These are phyloP conservation scores for Chenopodium quinoa DNA, from an alignment of 148 eudicot genomes.

Conservation along the genomic window DNA sequence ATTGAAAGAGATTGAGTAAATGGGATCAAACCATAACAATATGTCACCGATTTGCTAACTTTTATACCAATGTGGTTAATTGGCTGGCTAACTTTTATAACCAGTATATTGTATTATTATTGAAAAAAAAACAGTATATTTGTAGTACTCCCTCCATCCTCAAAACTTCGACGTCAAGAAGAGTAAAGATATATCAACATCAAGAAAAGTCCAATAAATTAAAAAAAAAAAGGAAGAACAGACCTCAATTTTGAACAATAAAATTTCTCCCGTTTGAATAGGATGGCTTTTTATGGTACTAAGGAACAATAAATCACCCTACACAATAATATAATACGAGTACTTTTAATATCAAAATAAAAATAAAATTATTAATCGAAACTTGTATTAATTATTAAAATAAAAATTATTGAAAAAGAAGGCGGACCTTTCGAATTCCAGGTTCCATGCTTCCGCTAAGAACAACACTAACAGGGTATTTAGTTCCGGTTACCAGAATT, in stretches of 20 bases:
- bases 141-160: too few relatives aligned
- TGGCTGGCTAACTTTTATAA: too few relatives aligned
- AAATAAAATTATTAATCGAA: too few relatives aligned
- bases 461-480: constrained; percentile 79
- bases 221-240: background rate
- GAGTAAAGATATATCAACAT: too few relatives aligned
- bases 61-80: too few relatives aligned
- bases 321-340: constrained; percentile 13
- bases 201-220: too few relatives aligned
- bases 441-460: constrained; percentile 93
- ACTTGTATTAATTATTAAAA: too few relatives aligned
- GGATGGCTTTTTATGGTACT: constrained; percentile 57
- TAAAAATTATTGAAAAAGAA: background rate
- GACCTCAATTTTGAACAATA: constrained; percentile 78
- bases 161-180: too few relatives aligned
- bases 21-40: background rate
- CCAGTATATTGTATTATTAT: too few relatives aligned
- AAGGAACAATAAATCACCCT: constrained; percentile 81
- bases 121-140: too few relatives aligned
- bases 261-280: constrained; percentile 76
- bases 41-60: too few relatives aligned
- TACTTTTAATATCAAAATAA: too few relatives aligned
- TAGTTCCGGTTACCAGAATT: constrained; percentile 66
- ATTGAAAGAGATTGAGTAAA: background rate
- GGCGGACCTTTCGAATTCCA: constrained; percentile 63